Base-by-base conservation (phyloP, 208 protist species). In the Leishmania martiniquensis region DNA sequence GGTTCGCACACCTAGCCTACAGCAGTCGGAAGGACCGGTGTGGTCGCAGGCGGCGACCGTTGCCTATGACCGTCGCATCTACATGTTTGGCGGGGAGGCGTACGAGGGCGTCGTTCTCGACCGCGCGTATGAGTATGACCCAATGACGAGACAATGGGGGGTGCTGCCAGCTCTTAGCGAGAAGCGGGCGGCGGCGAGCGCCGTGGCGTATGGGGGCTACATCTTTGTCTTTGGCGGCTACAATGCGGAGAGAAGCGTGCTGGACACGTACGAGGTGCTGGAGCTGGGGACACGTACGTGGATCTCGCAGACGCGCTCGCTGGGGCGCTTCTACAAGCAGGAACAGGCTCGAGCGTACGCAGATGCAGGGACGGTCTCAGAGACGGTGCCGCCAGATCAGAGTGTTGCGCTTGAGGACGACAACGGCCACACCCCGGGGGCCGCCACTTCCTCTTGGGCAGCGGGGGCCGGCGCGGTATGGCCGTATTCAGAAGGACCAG, bases 161-260 rank as follows among this genome's bases (percentile, higher is more conserved):
- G 63, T 77, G 59, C 52, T 91, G 73, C 87, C 84, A 9, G 55
- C 77, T 20, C 45, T 88, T 37, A 75, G 72, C 75, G 78, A 87
- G 59, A 78, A 75, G 66, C 81, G 87, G 9, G 83, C 87, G 0
- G 76, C 80, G 9, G 87, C 87, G 44, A 77, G 68, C 55, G 84
- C 81, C 7, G 81, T 73, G 52, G 81, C 75, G 34, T 72, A 76
- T 25, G 66, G 45, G 4, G 78, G 81, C 3, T 71, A 76, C 47
- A 80, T 87, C 22, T 91, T 87, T 59, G 80, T 91, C 52, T 87
- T 91, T 71, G 87, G 87, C 32, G 87, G 87, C 55, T 91, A 91
- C 82, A 83, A 80, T 15, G 39, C 77, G 10, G 75, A 82, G 6
- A 77, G 68, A 20, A 55, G 78, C 13, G 87, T 88, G 67, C 80